Base-by-base conservation (phyloP, 169 alveolate genomes). In the Plasmodium gaboni region DNA sequence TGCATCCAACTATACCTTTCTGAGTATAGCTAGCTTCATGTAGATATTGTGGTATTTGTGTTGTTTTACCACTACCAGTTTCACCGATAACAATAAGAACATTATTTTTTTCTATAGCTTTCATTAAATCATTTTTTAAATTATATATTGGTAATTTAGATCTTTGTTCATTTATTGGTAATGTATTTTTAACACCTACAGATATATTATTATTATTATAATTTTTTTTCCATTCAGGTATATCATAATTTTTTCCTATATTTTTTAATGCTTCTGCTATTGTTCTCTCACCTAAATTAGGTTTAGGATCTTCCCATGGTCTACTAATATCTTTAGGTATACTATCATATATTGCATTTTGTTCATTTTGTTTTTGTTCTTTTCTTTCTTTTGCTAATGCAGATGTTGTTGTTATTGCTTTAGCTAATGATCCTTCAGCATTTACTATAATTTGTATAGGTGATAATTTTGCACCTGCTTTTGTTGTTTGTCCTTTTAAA, bases 61-160 rank as follows among this genome's bases (percentile, higher is more conserved):
- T 98, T 1, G 99, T 98, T 89, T 98, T 98, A 0, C 99, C 99
- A 67, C 99, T 96, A 12, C 99, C 99, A 2, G 99, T 99, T 92
- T 99, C 99, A 51, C 99, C 99, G 51, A 99, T 98, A 15, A 99
- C 99, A 1, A 99, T 97, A 10, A 98, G 95, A 24, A 97, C 97
- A 88, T 98, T 93, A 74, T 98, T 97, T 22, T 94, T 96, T 4
- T 91, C 88, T 5, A 98, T 96, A 17, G 99, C 99, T 74, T 96
- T 96, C 73, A 98, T 91, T 57, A 99, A 94, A 70, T 96, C 97
- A 2, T 96, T 95, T 68, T 98, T 97, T 53, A 98, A 93, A 67
- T 96, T 94, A 93, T 88, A 98, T 57, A 99, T 98, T 1, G 99
- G 99, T 65, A 99, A 96, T 9, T 97, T 92, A 93, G 96, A 98